phyloP scores from a whole-genome alignment of 371 early-diverging fungal genomes.

The Choanephora cucurbitarum region DNA sequence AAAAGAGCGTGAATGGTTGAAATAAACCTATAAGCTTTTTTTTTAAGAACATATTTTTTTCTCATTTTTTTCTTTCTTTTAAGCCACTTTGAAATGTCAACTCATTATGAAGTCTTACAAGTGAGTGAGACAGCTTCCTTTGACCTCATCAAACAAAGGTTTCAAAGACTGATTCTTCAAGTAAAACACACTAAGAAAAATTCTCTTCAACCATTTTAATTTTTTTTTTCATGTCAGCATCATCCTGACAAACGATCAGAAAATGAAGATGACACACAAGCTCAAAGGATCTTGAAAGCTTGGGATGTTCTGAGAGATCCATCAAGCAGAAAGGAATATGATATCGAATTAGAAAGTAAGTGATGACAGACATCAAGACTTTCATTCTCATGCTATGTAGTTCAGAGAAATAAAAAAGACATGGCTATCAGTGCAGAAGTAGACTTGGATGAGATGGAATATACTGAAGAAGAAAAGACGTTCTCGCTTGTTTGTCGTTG shows the following conservation, averaged over 20 bases:
- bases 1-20: slow-evolving; percentile 23
- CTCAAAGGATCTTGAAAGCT: slow-evolving; percentile 45
- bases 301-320: slow-evolving; percentile 47
- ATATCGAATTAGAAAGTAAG: slow-evolving; percentile 43
- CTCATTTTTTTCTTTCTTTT: background rate
- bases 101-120: slow-evolving; percentile 46
- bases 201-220: background rate
- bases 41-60: background rate
- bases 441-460: slow-evolving; percentile 50
- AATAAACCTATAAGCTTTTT: too few relatives aligned
- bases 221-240: slow-evolving; percentile 25
- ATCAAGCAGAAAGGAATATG: slow-evolving; percentile 40
- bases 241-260: slow-evolving; percentile 51
- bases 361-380: background rate
- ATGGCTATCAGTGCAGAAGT: slow-evolving; percentile 44
- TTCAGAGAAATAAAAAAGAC: slow-evolving; percentile 25
- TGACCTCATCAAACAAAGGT: slow-evolving; percentile 49
- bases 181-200: slow-evolving; percentile 23
- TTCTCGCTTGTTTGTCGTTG: slow-evolving; percentile 55
- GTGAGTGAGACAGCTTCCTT: slow-evolving; percentile 40
- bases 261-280: slow-evolving; percentile 13
- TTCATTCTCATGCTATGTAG: slow-evolving; percentile 7
- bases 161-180: slow-evolving; percentile 48
- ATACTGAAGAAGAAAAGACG: slow-evolving; percentile 24
- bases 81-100: slow-evolving; percentile 26